Percentiles rank a stretch among this genome's conserved stretches.
Evolutionary conservation across 1,284 basidiomycete genomes (phyloP).

Genomic region (Trametes sp.): DNA sequence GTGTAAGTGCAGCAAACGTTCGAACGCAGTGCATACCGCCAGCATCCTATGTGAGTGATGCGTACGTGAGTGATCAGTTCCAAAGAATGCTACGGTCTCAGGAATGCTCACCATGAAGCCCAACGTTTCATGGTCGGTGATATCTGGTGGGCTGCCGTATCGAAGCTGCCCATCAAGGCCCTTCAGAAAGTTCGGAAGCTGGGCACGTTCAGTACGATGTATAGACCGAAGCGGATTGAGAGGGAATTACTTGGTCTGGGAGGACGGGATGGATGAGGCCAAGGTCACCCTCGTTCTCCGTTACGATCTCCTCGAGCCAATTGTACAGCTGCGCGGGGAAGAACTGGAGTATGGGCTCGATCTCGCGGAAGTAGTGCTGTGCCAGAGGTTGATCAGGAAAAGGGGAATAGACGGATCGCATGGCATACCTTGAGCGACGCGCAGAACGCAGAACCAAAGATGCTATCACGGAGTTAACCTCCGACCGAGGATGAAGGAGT

Average conservation of each 20-base stretch:
- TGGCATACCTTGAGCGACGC: conserved; percentile 46
- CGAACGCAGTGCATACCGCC: conserved; percentile 35
- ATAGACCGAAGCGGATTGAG: background rate
- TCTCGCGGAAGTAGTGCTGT: conserved; percentile 49
- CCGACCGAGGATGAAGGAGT: background rate
- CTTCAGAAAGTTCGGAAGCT: conserved; percentile 51
- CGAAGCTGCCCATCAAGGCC: conserved; percentile 46
- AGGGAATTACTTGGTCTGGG: conserved; percentile 42
- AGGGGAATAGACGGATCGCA: background rate
- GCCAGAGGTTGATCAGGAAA: background rate
- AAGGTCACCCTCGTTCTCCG: conserved; percentile 45
- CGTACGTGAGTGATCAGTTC: background rate
- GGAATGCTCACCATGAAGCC: conserved; percentile 45
- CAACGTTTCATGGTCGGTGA: conserved; percentile 46
- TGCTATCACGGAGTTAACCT: conserved; percentile 30
- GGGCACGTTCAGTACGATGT: conserved; percentile 9
- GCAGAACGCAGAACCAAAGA: conserved; percentile 53
- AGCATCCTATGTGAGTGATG: conserved; percentile 42
- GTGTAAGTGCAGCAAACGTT: background rate
- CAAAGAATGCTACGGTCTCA: too few species aligned
- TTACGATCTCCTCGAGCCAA: conserved; percentile 45
- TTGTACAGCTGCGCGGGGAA: conserved; percentile 45
- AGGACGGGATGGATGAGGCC: conserved; percentile 50
- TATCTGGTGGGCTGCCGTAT: conserved; percentile 42
- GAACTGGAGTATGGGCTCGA: conserved; percentile 45